A percentile compares a stretch with the other conserved stretches of the same genome.
These are phyloP conservation scores for Erodium texanum DNA, from an alignment of 441 rosid species.

Conservation along the genomic window DNA sequence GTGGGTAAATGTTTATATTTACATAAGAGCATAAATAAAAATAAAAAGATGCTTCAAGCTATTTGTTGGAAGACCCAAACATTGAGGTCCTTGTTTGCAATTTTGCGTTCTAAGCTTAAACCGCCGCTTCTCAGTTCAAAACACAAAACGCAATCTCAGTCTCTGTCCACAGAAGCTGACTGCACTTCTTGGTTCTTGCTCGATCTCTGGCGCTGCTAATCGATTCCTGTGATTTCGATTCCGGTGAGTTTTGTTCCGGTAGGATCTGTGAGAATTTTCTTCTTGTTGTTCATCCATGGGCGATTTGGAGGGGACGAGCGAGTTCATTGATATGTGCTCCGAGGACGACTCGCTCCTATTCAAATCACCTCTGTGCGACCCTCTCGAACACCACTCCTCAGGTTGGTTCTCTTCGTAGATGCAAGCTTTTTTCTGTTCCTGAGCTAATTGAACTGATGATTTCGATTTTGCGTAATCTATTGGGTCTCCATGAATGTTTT, in stretches of 20 bases:
- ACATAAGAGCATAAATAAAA: not conserved
- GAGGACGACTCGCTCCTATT: slow-evolving; percentile 76
- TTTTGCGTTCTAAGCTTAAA: not conserved
- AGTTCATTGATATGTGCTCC: slow-evolving; percentile 56
- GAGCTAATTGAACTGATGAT: not conserved
- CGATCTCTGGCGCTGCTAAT: not conserved
- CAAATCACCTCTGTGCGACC: slow-evolving; percentile 37
- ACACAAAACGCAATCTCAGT: not conserved
- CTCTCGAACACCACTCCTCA: slow-evolving; percentile 18
- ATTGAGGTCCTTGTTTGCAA: not conserved
- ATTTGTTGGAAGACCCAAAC: not conserved
- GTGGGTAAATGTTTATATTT: too few relatives aligned
- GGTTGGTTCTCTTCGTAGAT: slow-evolving; percentile 23
- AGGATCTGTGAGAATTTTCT: slow-evolving; percentile 7
- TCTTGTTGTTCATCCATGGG: slow-evolving; percentile 33
- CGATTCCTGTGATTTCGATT: not conserved
- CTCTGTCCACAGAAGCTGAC: not conserved
- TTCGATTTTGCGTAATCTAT: not conserved
- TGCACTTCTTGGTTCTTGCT: not conserved
- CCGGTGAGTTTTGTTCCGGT: not conserved
- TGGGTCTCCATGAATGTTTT: too few relatives aligned
- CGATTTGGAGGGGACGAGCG: slow-evolving; percentile 31
- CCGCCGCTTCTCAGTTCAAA: not conserved
- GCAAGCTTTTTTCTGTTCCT: not conserved
- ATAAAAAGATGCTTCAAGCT: not conserved